Conservation (phyloP, 208 protist species). For the Wallacemonas collosoma region DNA sequence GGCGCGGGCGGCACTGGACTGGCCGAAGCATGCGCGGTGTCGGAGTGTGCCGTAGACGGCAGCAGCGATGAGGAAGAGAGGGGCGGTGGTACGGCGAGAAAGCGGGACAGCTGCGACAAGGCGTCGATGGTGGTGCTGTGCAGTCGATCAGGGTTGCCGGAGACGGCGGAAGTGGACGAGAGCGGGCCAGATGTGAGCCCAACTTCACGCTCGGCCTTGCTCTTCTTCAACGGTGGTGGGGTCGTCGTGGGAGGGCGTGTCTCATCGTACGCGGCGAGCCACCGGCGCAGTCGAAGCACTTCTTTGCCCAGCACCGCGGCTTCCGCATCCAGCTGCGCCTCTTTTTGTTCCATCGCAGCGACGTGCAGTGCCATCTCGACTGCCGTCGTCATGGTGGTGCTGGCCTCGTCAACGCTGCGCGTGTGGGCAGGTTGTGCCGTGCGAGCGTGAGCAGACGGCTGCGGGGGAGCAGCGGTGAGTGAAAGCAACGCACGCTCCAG, state of each 20-base stretch:
- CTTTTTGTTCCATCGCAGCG: conserved; percentile 29
- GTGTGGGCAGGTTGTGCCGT: background rate
- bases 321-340: conserved; percentile 17
- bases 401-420: background rate
- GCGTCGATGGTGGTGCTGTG: background rate
- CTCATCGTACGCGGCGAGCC: background rate
- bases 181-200: too few relatives aligned
- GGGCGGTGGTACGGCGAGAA: background rate
- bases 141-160: too few relatives aligned
- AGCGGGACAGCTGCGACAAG: background rate
- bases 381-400: background rate
- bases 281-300: conserved; percentile 29
- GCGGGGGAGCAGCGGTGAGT: background rate
- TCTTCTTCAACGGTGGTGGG: background rate
- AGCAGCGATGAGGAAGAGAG: background rate
- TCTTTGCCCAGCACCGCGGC: conserved; percentile 22
- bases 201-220: background rate
- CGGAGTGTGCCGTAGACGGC: too few relatives aligned
- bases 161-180: too few relatives aligned
- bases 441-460: too few relatives aligned
- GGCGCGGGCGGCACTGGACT: too few relatives aligned
- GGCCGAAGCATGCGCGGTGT: too few relatives aligned
- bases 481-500: conserved; percentile 10
- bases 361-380: conserved; percentile 17
- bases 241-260: background rate